phyloP scores from a whole-genome alignment of 768 basidiomycete species.

The Tylopilus plumbeoviolaceoides region DNA sequence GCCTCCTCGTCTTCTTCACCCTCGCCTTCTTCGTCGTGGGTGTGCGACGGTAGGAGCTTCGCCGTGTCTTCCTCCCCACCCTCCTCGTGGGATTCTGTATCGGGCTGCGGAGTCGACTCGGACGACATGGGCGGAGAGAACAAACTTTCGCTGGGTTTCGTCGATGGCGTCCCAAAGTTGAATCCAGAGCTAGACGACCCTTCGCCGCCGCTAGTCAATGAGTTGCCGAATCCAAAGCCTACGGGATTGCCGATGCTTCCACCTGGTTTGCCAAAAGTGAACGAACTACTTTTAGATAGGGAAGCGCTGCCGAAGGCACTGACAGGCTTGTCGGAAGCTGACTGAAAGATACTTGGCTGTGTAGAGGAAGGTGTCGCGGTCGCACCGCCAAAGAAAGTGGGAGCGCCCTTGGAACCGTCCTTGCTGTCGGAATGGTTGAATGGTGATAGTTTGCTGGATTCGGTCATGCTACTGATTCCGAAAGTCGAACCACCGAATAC shows the following conservation, averaged over 20 bases:
- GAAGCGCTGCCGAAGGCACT: conserved; percentile 29
- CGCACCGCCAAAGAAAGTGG: conserved; percentile 20
- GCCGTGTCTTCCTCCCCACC: conserved; percentile 29
- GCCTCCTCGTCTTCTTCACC: conserved; percentile 83
- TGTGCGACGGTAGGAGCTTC: conserved; percentile 22
- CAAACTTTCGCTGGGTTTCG: conserved; percentile 21
- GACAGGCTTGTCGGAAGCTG: conserved; percentile 23
- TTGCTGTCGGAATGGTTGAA: conserved; percentile 15
- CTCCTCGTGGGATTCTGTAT: conserved; percentile 21
- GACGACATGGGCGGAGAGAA: conserved; percentile 27
- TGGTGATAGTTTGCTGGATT: conserved; percentile 11
- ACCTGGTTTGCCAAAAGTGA: conserved; percentile 29
- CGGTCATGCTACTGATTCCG: conserved; percentile 13
- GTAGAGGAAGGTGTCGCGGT: conserved; percentile 9
- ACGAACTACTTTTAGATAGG: conserved; percentile 20
- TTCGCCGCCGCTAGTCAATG: conserved; percentile 19
- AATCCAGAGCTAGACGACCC: conserved; percentile 18
- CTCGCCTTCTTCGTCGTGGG: conserved; percentile 67
- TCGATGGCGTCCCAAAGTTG: conserved; percentile 19
- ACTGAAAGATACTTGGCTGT: conserved; percentile 18
- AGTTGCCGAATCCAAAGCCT: conserved; percentile 47
- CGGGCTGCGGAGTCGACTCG: conserved; percentile 30
- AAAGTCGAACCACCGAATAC: conserved; percentile 26
- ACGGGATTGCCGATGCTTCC: conserved; percentile 63
- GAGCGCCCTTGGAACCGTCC: conserved; percentile 11